Conservation (phyloP, 768 basidiomycete species). For the Auriscalpium orientale region DNA sequence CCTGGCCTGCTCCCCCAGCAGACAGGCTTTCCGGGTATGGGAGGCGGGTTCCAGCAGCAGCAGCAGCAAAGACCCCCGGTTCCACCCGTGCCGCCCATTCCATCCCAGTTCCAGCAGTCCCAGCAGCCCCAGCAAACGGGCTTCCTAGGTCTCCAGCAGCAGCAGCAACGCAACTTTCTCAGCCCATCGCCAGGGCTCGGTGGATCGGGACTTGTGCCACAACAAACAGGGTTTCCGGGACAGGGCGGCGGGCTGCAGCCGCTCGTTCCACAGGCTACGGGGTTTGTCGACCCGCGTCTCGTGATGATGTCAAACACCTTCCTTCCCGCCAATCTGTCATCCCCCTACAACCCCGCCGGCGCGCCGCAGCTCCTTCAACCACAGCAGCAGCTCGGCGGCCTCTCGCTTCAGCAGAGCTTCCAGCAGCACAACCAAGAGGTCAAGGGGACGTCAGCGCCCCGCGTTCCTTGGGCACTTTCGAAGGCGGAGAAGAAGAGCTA, state of each 20-base stretch:
- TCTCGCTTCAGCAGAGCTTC: constrained; percentile 75
- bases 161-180: constrained; percentile 42
- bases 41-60: constrained; percentile 31
- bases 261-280: constrained; percentile 69
- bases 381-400: constrained; percentile 28
- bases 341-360: constrained; percentile 52
- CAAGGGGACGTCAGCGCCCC: constrained; percentile 55
- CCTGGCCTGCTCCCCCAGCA: constrained; percentile 43
- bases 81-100: constrained; percentile 16
- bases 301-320: constrained; percentile 89
- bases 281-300: constrained; percentile 75
- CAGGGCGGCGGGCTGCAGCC: constrained; percentile 27
- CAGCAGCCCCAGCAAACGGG: constrained; percentile 59
- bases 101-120: constrained; percentile 33
- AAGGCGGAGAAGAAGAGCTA: constrained; percentile 95
- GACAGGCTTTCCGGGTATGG: constrained; percentile 40
- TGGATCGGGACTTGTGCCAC: constrained; percentile 36
- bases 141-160: constrained; percentile 34
- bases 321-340: constrained; percentile 68
- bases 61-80: constrained; percentile 28
- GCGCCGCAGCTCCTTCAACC: constrained; percentile 65
- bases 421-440: constrained; percentile 79
- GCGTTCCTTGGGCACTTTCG: constrained; percentile 79
- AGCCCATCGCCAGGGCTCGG: constrained; percentile 47
- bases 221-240: constrained; percentile 53